phyloP scores from a whole-genome alignment of 2,329 filamentous ascomycete species.

The Huntiella savannae region DNA sequence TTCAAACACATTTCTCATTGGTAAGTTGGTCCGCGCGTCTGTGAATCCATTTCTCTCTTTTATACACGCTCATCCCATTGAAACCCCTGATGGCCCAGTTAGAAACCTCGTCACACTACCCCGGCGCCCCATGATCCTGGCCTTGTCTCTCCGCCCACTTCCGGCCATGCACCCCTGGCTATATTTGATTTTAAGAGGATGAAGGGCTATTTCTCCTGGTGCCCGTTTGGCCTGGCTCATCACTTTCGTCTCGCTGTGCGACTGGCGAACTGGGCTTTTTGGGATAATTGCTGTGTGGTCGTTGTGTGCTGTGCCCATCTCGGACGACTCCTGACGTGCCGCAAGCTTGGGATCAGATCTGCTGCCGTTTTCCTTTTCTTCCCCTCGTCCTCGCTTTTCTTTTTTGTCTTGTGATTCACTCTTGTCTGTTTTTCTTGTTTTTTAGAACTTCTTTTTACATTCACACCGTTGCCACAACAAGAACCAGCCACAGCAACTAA shows the following conservation, averaged over 20 bases:
- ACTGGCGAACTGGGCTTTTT: constrained; percentile 1
- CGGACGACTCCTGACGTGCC: constrained; percentile 9
- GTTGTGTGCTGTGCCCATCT: constrained; percentile 3
- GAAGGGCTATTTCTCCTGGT: neutral
- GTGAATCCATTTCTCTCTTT: no score
- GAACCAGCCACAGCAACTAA: no score
- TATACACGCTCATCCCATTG: no score
- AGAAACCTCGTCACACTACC: neutral
- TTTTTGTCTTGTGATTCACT: neutral
- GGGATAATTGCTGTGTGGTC: neutral
- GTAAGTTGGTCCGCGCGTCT: no score
- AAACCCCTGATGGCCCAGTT: neutral
- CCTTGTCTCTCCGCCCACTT: constrained; percentile 5
- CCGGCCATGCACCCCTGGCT: constrained; percentile 4
- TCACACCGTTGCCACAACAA: neutral
- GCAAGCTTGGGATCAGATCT: constrained; percentile 7
- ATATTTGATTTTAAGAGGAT: constrained; percentile 5
- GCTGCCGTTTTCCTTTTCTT: constrained; percentile 6
- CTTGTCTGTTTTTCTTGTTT: constrained; percentile 3
- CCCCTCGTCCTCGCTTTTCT: constrained; percentile 3
- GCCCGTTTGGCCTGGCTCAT: constrained; percentile 1
- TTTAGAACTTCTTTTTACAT: neutral
- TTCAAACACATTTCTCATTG: no score
- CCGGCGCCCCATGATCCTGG: neutral
- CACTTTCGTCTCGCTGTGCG: constrained; percentile 4